phyloP scores from a whole-genome alignment of 116 monocot species.

The Iris pallida region DNA sequence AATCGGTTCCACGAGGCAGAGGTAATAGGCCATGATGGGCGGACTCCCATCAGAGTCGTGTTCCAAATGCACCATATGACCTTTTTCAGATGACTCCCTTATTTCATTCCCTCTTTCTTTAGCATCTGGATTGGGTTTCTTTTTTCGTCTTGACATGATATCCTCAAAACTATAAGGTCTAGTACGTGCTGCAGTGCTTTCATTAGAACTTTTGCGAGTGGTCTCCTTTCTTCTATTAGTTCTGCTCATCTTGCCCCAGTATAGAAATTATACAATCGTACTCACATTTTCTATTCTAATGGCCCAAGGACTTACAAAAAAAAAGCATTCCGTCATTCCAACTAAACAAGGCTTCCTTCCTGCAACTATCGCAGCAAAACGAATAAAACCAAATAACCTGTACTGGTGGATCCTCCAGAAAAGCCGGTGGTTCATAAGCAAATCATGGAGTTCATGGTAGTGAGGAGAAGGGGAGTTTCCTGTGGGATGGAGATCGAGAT shows the following conservation, averaged over 20 bases:
- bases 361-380: too few relatives aligned
- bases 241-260: constrained; percentile 37
- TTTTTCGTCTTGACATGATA: constrained; percentile 76
- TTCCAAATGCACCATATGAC: constrained; percentile 5
- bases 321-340: too few relatives aligned
- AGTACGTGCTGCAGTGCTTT: constrained; percentile 79
- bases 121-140: constrained; percentile 26
- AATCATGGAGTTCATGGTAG: too few relatives aligned
- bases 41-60: constrained; percentile 8
- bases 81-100: constrained; percentile 16
- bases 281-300: neutral
- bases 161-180: constrained; percentile 76
- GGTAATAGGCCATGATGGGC: too few relatives aligned
- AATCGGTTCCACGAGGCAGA: too few relatives aligned
- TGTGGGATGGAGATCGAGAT: too few relatives aligned
- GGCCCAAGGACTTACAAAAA: too few relatives aligned
- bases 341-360: too few relatives aligned
- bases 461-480: too few relatives aligned
- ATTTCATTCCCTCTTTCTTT: constrained; percentile 14
- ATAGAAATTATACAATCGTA: constrained; percentile 9
- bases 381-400: too few relatives aligned
- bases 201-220: constrained; percentile 21
- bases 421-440: too few relatives aligned
- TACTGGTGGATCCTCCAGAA: too few relatives aligned
- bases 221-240: constrained; percentile 19